A percentile compares a stretch with the other conserved stretches of the same genome.
Conservation (phyloP, 1,284 basidiomycete species). For the Ustilago shanxiensis region DNA sequence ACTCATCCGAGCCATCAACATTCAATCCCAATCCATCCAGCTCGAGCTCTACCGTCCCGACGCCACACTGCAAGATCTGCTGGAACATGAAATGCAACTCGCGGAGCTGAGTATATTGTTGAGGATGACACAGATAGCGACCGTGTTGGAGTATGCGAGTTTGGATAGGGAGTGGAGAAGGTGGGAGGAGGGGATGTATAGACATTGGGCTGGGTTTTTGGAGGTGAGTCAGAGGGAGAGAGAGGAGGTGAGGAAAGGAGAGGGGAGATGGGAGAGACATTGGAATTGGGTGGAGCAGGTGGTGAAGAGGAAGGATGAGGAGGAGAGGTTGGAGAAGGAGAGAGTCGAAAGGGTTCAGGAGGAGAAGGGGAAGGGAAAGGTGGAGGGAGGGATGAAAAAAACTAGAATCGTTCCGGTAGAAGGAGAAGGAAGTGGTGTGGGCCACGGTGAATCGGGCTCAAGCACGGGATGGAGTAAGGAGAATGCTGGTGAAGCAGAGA, state of each 20-base stretch:
- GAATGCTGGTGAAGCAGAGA: background rate
- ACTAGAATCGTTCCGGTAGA: background rate
- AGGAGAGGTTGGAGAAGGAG: background rate
- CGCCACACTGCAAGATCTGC: background rate
- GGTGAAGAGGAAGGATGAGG: background rate
- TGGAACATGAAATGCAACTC: slow-evolving; percentile 19
- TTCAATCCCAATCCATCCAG: background rate
- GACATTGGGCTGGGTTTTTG: slow-evolving; percentile 12
- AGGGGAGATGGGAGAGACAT: background rate
- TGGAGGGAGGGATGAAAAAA: background rate
- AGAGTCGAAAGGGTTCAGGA: background rate
- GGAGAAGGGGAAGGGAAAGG: background rate
- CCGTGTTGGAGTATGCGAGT: slow-evolving; percentile 10
- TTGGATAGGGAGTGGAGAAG: background rate
- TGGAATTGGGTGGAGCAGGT: background rate
- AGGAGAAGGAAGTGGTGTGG: background rate
- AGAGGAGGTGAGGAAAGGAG: too few relatives aligned
- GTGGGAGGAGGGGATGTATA: slow-evolving; percentile 21
- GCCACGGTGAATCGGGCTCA: too few relatives aligned
- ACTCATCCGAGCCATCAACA: slow-evolving; percentile 27
- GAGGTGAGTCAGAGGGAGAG: slow-evolving; percentile 5
- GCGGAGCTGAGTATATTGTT: slow-evolving; percentile 14
- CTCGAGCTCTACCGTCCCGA: background rate
- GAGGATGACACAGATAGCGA: slow-evolving; percentile 17
- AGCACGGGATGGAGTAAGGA: background rate